These are phyloP conservation scores for Ajuga chamaepitys DNA, from an alignment of 257 asterid genomes.

Conservation along the genomic window DNA sequence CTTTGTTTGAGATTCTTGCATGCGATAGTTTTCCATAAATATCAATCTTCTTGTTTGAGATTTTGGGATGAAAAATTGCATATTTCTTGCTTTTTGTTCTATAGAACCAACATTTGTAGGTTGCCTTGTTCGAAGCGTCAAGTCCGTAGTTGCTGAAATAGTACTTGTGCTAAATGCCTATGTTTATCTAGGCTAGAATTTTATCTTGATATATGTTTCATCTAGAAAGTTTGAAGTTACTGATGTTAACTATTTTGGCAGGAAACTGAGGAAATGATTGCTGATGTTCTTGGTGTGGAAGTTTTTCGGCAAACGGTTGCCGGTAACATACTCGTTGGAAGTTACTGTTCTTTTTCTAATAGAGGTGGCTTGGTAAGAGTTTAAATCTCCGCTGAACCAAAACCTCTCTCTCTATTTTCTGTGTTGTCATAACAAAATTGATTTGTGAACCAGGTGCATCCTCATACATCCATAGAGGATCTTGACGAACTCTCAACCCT, in stretches of 20 bases:
- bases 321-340: slow-evolving; percentile 83
- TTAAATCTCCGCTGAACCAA: neutral
- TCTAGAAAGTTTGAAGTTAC: neutral
- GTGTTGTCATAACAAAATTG: neutral
- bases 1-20: too few species aligned
- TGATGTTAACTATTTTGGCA: slow-evolving; percentile 15
- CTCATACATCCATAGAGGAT: slow-evolving; percentile 86
- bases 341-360: slow-evolving; percentile 68
- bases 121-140: too few species aligned
- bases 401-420: neutral
- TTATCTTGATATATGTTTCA: neutral
- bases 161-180: too few species aligned
- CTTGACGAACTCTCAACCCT: slow-evolving; percentile 84
- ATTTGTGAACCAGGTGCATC: slow-evolving; percentile 57
- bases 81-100: too few species aligned
- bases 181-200: neutral
- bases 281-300: slow-evolving; percentile 91
- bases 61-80: too few species aligned
- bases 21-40: too few species aligned
- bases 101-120: too few species aligned
- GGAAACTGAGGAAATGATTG: slow-evolving; percentile 94
- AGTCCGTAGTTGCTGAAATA: too few species aligned
- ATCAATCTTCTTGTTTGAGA: too few species aligned
- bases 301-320: slow-evolving; percentile 86
- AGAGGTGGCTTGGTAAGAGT: slow-evolving; percentile 86